Evolutionary conservation across 2,329 filamentous ascomycete genomes (phyloP).

Genomic region (Penicillium sp.): DNA sequence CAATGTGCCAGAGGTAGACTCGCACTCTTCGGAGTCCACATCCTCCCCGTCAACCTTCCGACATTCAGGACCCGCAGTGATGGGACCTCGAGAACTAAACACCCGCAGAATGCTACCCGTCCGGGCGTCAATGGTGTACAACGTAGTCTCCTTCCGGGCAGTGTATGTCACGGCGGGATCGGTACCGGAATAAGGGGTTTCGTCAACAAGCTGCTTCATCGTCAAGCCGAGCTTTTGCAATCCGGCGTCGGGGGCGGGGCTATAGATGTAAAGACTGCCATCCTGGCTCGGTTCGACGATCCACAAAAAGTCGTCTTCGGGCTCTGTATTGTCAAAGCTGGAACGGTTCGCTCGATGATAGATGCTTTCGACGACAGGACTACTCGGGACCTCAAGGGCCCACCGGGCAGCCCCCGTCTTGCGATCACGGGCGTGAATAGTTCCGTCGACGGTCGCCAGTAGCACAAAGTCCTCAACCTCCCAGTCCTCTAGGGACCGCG

Average conservation of each 20-base stretch:
- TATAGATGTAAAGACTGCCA: conserved; percentile 82
- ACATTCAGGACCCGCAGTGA: conserved; percentile 71
- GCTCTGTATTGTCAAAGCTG: conserved; percentile 52
- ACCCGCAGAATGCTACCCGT: conserved; percentile 78
- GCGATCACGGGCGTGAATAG: conserved; percentile 85
- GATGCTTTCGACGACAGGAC: conserved; percentile 84
- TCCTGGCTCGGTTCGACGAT: conserved; percentile 88
- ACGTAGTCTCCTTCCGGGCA: conserved; percentile 82
- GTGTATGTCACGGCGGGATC: conserved; percentile 81
- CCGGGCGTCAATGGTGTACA: conserved; percentile 83
- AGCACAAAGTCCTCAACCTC: conserved; percentile 99
- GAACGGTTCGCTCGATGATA: conserved; percentile 72
- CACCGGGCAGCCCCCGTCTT: conserved; percentile 79
- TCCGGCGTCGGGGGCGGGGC: conserved; percentile 56
- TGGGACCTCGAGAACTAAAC: conserved; percentile 71
- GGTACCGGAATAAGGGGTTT: conserved; percentile 70
- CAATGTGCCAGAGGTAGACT: conserved; percentile 67
- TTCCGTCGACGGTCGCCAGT: conserved; percentile 98
- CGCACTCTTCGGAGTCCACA: conserved; percentile 67
- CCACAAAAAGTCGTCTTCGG: conserved; percentile 85
- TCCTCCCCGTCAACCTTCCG: conserved; percentile 62
- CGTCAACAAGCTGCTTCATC: conserved; percentile 77
- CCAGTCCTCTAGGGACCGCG: conserved; percentile 98
- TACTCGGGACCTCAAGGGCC: conserved; percentile 72
- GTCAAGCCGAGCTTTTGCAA: conserved; percentile 49